A percentile compares a stretch with the other conserved stretches of the same genome.
Conservation (phyloP, 2,329 filamentous ascomycete genomes). For the Trichoderma brevicompactum region DNA sequence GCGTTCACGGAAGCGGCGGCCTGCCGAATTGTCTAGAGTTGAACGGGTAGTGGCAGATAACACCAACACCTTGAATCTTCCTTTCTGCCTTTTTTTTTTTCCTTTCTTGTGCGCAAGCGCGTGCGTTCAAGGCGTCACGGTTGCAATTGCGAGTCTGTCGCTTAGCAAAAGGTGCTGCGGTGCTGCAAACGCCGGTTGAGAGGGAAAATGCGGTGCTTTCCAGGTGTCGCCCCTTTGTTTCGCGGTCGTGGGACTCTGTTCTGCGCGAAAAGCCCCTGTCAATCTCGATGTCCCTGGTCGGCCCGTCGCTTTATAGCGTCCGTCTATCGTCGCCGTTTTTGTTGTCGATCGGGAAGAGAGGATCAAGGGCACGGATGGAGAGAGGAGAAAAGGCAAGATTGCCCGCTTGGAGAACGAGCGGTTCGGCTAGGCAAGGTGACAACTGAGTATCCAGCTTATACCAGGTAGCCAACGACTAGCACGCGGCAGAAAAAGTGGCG, state of each 20-base stretch:
- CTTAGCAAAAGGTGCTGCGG: conserved; percentile 11
- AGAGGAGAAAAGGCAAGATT: neutral
- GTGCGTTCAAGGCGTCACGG: conserved; percentile 4
- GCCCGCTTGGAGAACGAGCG: neutral
- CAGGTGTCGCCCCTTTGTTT: conserved; percentile 19
- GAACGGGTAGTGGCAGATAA: conserved; percentile 17
- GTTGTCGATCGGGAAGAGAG: conserved; percentile 14
- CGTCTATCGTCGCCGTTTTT: conserved; percentile 23
- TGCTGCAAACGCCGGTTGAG: conserved; percentile 6
- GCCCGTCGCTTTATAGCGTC: conserved; percentile 21
- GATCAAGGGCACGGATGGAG: conserved; percentile 13
- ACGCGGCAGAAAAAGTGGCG: conserved; percentile 18
- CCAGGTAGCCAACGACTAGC: conserved; percentile 6
- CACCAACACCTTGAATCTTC: neutral
- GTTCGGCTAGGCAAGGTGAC: neutral
- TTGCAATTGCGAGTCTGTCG: conserved; percentile 7
- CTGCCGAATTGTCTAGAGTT: neutral
- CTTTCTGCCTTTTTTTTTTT: neutral
- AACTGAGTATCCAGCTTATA: neutral
- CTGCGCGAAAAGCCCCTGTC: conserved; percentile 20
- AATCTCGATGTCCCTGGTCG: conserved; percentile 24
- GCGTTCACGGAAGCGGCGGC: conserved; percentile 6
- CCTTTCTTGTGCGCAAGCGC: neutral
- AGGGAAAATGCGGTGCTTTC: conserved; percentile 19
- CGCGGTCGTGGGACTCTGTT: conserved; percentile 9